These are phyloP conservation scores for Cryphonectria naterciae DNA, from an alignment of 2,329 filamentous ascomycete genomes.

Conservation along the genomic window DNA sequence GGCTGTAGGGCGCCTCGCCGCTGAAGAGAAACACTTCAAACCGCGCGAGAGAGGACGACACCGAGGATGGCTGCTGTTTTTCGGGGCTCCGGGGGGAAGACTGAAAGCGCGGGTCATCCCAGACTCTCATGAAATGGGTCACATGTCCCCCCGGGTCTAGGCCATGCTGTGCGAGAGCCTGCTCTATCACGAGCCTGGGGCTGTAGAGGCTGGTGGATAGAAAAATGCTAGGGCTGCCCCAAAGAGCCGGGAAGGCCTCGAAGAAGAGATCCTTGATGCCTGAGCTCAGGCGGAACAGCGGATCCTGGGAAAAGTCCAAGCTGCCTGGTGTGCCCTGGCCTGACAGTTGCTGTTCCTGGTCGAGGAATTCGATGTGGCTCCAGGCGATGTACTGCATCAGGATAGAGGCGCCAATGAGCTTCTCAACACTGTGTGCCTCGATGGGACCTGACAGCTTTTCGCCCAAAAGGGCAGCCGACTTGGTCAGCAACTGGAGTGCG, in stretches of 20 bases:
- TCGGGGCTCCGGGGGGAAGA: neutral
- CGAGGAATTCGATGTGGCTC: neutral
- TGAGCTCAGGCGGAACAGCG: neutral
- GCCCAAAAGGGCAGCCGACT: neutral
- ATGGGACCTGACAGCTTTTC: neutral
- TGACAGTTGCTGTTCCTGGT: neutral
- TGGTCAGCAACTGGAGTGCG: neutral
- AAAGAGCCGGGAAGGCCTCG: neutral
- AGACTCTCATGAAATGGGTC: neutral
- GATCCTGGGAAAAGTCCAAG: neutral
- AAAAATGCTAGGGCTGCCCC: neutral
- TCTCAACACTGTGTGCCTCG: neutral
- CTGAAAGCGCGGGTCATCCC: neutral
- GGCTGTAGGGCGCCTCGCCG: neutral
- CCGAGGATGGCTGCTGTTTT: neutral
- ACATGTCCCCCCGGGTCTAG: neutral
- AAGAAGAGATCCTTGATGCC: neutral
- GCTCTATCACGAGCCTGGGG: neutral
- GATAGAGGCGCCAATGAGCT: neutral
- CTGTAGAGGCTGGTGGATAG: neutral
- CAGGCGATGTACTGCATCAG: neutral
- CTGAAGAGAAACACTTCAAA: neutral
- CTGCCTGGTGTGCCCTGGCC: neutral
- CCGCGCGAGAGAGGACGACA: neutral
- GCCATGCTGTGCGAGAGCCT: neutral